phyloP scores from a whole-genome alignment of 352 stramenopile species.

The Phytophthora pluvialis region DNA sequence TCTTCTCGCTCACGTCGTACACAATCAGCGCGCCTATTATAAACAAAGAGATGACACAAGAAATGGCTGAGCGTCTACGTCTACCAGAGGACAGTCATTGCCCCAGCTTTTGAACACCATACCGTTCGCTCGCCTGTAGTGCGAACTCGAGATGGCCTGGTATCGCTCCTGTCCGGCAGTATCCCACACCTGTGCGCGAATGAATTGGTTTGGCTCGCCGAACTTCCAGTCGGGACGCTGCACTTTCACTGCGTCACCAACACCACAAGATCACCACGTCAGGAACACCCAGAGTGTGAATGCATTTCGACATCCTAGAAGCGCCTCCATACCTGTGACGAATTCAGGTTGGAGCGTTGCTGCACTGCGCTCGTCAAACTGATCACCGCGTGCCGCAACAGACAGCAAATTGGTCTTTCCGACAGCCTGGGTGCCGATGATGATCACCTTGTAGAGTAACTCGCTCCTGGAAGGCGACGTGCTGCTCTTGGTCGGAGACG shows the following conservation, averaged over 20 bases:
- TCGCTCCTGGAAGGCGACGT: not conserved
- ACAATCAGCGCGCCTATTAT: not conserved
- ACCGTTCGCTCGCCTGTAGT: constrained; percentile 2
- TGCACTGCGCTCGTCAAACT: constrained; percentile 51
- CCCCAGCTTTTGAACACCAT: not conserved
- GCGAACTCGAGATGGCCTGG: constrained; percentile 39
- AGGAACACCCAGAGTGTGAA: not conserved
- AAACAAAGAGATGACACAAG: not conserved
- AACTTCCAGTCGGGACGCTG: constrained; percentile 76
- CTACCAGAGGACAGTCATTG: not conserved
- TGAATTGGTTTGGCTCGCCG: constrained; percentile 64
- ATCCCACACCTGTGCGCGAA: constrained; percentile 70
- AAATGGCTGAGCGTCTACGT: not conserved
- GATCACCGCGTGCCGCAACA: constrained; percentile 51
- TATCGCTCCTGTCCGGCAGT: constrained; percentile 74
- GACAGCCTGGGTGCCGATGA: constrained; percentile 60
- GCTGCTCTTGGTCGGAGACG: constrained; percentile 36
- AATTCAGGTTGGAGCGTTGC: constrained; percentile 41
- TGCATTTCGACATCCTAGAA: not conserved
- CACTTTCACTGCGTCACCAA: not conserved
- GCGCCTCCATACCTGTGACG: constrained; percentile 10
- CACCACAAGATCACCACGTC: not conserved
- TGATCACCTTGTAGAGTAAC: constrained; percentile 22
- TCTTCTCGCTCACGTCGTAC: constrained; percentile 3
- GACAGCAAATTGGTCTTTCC: constrained; percentile 73